Percentiles rank a stretch among this genome's conserved stretches.
These are phyloP conservation scores for Simplicillium sp. DNA, from an alignment of 2,329 filamentous ascomycete species.

Conservation along the genomic window DNA sequence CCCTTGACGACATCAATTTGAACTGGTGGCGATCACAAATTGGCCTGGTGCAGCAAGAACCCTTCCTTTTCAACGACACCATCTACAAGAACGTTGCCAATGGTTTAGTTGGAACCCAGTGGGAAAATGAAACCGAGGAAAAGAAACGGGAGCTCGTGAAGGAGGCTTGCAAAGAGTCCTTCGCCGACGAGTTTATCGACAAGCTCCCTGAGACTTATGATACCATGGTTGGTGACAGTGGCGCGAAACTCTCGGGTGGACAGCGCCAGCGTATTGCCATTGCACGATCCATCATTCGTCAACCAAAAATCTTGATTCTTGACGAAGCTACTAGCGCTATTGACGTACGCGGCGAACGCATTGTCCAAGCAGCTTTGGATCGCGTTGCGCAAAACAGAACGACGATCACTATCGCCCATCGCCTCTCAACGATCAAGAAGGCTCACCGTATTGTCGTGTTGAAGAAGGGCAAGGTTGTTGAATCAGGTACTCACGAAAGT, in stretches of 20 bases:
- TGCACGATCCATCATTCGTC: slow-evolving; percentile 62
- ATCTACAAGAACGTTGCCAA: slow-evolving; percentile 54
- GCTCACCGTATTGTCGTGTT: slow-evolving; percentile 74
- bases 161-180: slow-evolving; percentile 57
- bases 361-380: slow-evolving; percentile 53
- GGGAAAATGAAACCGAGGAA: slow-evolving; percentile 42
- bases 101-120: slow-evolving; percentile 43
- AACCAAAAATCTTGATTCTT: slow-evolving; percentile 62
- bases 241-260: slow-evolving; percentile 72
- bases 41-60: slow-evolving; percentile 59
- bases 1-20: slow-evolving; percentile 48
- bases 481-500: slow-evolving; percentile 67
- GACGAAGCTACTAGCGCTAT: slow-evolving; percentile 69
- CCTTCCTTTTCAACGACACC: slow-evolving; percentile 57
- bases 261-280: slow-evolving; percentile 79
- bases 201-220: slow-evolving; percentile 57
- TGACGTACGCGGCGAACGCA: slow-evolving; percentile 42
- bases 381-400: slow-evolving; percentile 53
- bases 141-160: slow-evolving; percentile 50
- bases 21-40: slow-evolving; percentile 56
- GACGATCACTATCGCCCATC: slow-evolving; percentile 66
- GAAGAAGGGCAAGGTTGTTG: slow-evolving; percentile 58
- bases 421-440: slow-evolving; percentile 65
- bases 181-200: slow-evolving; percentile 60
- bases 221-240: slow-evolving; percentile 66